Conservation (phyloP, 768 basidiomycete genomes). For the Vararia minispora region DNA sequence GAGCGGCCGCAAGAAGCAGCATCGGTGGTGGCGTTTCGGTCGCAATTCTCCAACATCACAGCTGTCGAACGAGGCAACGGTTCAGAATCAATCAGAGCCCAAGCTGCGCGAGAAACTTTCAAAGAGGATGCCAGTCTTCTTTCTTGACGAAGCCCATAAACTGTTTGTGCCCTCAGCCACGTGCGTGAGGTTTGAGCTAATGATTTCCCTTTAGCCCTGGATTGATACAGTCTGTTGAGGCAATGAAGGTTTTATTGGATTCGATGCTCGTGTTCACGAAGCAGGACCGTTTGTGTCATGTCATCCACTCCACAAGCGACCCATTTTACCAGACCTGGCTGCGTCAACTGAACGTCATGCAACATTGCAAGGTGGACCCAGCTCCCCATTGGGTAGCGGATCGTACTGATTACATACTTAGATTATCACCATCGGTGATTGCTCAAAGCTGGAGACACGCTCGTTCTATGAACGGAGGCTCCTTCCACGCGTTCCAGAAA, state of each 20-base stretch:
- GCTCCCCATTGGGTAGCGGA: not conserved
- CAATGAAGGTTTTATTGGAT: conserved; percentile 79
- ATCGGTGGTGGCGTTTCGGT: conserved; percentile 8
- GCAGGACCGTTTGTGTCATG: conserved; percentile 76
- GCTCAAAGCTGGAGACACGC: conserved; percentile 59
- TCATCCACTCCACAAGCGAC: conserved; percentile 74
- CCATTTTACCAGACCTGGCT: conserved; percentile 83
- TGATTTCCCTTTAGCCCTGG: conserved; percentile 38
- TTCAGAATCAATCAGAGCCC: conserved; percentile 23
- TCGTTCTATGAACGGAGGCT: conserved; percentile 55
- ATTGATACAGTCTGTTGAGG: conserved; percentile 63
- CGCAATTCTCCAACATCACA: conserved; percentile 3
- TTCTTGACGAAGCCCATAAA: conserved; percentile 83
- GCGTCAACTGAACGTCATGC: conserved; percentile 68
- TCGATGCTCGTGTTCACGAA: conserved; percentile 82
- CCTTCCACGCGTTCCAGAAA: conserved; percentile 59
- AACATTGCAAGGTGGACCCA: conserved; percentile 59
- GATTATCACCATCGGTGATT: conserved; percentile 76
- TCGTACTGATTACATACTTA: conserved; percentile 16
- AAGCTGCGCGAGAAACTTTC: conserved; percentile 23
- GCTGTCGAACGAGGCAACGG: conserved; percentile 19
- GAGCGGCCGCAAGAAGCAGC: conserved; percentile 4
- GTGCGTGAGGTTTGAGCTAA: conserved; percentile 1
- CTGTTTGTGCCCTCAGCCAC: conserved; percentile 32
- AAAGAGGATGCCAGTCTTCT: conserved; percentile 72